These are phyloP conservation scores for Phyllachora maydis DNA, from an alignment of 2,329 filamentous ascomycete species.

Conservation along the genomic window DNA sequence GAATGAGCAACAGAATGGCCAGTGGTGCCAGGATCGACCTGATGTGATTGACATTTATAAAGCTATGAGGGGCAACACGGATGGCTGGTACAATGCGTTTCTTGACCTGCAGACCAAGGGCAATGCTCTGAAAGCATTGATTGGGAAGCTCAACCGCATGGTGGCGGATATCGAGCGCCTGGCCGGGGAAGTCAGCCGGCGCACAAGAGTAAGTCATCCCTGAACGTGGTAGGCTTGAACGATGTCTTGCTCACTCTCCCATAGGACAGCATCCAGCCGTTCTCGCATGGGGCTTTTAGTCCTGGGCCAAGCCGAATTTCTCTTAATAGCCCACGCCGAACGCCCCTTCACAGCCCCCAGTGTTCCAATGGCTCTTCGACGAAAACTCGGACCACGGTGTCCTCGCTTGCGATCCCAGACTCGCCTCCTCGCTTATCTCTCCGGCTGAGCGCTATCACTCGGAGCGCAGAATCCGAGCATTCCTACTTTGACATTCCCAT, in stretches of 20 bases:
- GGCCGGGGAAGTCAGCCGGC: constrained; percentile 65
- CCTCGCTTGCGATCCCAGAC: constrained; percentile 6
- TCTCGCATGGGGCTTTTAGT: too few relatives aligned
- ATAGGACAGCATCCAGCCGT: constrained; percentile 10
- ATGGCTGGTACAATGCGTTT: constrained; percentile 74
- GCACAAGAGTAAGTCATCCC: constrained; percentile 39
- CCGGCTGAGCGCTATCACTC: constrained; percentile 7
- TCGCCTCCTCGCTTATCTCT: constrained; percentile 8
- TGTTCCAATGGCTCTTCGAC: constrained; percentile 6
- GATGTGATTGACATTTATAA: constrained; percentile 53
- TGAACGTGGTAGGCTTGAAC: constrained; percentile 1
- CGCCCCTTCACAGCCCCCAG: constrained; percentile 5
- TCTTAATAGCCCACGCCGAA: not conserved
- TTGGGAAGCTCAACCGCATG: constrained; percentile 55
- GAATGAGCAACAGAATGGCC: constrained; percentile 37
- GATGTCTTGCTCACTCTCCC: not conserved
- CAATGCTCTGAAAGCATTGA: constrained; percentile 44
- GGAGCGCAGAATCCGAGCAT: constrained; percentile 3
- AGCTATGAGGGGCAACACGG: constrained; percentile 83
- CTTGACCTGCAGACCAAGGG: constrained; percentile 55
- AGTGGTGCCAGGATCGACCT: constrained; percentile 39
- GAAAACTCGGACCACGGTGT: constrained; percentile 5
- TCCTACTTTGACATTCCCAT: constrained; percentile 8
- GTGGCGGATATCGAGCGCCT: constrained; percentile 73
- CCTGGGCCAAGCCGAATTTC: constrained; percentile 3